These are phyloP conservation scores for Blastocladiella britannica DNA, from an alignment of 192 early-diverging fungal genomes.

Conservation along the genomic window DNA sequence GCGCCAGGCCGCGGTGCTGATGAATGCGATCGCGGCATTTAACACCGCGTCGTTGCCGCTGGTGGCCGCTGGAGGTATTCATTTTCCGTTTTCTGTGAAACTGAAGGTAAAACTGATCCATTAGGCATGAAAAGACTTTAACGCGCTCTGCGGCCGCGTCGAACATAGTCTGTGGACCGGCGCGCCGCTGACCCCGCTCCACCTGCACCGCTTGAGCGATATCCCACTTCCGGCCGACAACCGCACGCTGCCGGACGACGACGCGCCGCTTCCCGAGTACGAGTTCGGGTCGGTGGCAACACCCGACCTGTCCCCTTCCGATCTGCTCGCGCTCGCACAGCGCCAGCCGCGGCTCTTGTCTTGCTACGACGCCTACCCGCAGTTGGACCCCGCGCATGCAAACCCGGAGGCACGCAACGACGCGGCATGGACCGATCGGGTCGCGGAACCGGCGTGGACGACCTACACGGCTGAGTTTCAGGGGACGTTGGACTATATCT, in stretches of 20 bases:
- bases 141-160: background rate
- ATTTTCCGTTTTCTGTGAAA: background rate
- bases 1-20: background rate
- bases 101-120: background rate
- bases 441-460: background rate
- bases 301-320: no score
- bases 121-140: background rate
- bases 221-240: background rate
- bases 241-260: background rate
- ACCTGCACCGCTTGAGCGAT: background rate
- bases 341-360: no score
- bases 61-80: background rate
- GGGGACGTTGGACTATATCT: background rate
- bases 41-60: background rate
- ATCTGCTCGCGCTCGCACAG: no score
- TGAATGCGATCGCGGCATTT: background rate
- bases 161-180: background rate
- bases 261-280: no score
- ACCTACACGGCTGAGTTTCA: background rate
- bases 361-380: no score
- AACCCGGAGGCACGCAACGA: no score
- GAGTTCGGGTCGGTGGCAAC: no score
- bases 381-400: no score
- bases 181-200: background rate
- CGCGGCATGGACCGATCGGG: background rate